These are phyloP conservation scores for Quillaja saponaria DNA, from an alignment of 306 rosid genomes.

Conservation along the genomic window DNA sequence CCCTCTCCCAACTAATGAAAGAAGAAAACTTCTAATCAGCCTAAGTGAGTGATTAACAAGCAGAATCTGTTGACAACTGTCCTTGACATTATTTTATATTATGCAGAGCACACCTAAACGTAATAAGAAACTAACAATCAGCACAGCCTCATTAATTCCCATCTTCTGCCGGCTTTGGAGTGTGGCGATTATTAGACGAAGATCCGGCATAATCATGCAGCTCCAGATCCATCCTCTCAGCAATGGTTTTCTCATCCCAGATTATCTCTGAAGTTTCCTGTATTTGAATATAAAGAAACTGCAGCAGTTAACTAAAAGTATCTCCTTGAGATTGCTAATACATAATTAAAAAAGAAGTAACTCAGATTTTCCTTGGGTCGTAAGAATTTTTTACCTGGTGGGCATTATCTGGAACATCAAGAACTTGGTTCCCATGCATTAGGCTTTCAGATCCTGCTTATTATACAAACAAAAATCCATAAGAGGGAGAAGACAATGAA, in stretches of 20 bases:
- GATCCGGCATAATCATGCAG: slow-evolving; percentile 78
- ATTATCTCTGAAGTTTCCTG: slow-evolving; percentile 43
- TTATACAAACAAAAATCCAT: background rate
- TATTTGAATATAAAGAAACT: slow-evolving; percentile 5
- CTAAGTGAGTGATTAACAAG: slow-evolving; percentile 33
- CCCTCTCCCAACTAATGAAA: too few relatives aligned
- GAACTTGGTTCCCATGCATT: slow-evolving; percentile 40
- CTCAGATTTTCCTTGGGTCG: background rate
- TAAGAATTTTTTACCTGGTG: slow-evolving; percentile 33
- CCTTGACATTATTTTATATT: background rate
- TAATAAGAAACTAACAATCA: slow-evolving; percentile 40
- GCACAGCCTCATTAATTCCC: slow-evolving; percentile 24
- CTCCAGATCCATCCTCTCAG: slow-evolving; percentile 65
- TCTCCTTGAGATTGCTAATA: background rate
- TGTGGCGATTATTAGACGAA: slow-evolving; percentile 86
- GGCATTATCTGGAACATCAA: slow-evolving; percentile 34
- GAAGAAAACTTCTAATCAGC: slow-evolving; percentile 19
- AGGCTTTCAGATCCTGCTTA: slow-evolving; percentile 65
- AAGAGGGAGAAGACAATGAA: slow-evolving; percentile 1
- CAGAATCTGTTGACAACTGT: slow-evolving; percentile 27
- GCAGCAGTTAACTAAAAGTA: background rate
- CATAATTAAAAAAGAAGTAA: slow-evolving; percentile 13
- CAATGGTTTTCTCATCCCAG: slow-evolving; percentile 28
- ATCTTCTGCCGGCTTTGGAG: slow-evolving; percentile 64
- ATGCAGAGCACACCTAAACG: background rate